A percentile compares a stretch with the other conserved stretches of the same genome.
Conservation (phyloP, 345 rosid genomes). For the Acer saccharum region DNA sequence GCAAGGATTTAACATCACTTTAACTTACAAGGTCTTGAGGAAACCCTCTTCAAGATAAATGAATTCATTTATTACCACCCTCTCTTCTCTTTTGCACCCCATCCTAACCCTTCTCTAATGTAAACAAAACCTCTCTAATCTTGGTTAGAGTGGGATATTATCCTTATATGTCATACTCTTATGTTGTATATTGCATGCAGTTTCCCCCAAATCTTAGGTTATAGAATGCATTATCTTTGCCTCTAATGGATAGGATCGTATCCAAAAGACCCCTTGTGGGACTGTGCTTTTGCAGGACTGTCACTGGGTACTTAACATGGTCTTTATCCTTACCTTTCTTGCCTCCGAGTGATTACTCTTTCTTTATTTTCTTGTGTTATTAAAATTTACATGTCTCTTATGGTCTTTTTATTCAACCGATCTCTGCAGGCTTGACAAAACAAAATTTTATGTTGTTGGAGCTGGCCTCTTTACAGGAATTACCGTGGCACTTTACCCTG, state of each 20-base stretch:
- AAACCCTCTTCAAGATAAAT: too few relatives aligned
- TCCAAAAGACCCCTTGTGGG: background rate
- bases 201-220: background rate
- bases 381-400: background rate
- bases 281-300: conserved; percentile 3
- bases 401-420: conserved; percentile 22
- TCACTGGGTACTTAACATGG: background rate
- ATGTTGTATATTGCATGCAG: background rate
- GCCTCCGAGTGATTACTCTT: background rate
- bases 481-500: conserved; percentile 87
- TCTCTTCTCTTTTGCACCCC: too few relatives aligned
- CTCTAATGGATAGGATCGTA: background rate
- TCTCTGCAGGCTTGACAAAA: conserved; percentile 84
- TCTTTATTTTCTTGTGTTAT: background rate
- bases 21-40: too few relatives aligned
- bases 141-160: too few relatives aligned
- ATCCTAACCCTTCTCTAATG: too few relatives aligned
- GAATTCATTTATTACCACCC: too few relatives aligned
- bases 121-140: too few relatives aligned
- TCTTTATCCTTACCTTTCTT: background rate
- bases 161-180: background rate
- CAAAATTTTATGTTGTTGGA: conserved; percentile 85
- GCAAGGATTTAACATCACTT: background rate
- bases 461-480: conserved; percentile 97
- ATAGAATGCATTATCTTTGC: background rate